Percentiles rank a stretch among this genome's conserved stretches.
These are phyloP conservation scores for bread wheat (Triticum aestivum) DNA, from an alignment of 176 grass and related monocot species.

Conservation along the genomic window DNA sequence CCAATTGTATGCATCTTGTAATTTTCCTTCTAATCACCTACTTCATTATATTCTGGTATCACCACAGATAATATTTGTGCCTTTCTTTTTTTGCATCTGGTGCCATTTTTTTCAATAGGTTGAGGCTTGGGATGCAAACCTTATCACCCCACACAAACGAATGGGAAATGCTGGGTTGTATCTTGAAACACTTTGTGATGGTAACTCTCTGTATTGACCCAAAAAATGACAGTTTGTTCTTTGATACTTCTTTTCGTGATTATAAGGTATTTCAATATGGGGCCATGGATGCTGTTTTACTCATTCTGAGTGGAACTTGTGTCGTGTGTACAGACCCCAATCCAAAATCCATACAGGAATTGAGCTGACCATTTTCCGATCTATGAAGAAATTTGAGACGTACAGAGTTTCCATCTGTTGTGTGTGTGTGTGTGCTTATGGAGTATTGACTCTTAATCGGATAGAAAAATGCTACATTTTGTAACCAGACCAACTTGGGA, in stretches of 20 bases:
- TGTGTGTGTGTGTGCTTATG: not conserved
- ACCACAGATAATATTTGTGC: conserved; percentile 3
- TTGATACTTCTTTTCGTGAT: not conserved
- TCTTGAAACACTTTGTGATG: conserved; percentile 84
- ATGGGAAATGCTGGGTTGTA: conserved; percentile 79
- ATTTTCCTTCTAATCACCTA: conserved; percentile 10
- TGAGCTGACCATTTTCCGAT: conserved; percentile 2
- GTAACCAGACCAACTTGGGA: not conserved
- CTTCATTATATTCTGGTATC: not conserved
- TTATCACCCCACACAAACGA: conserved; percentile 91
- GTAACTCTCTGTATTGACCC: conserved; percentile 49
- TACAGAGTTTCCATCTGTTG: not conserved
- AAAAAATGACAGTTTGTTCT: not conserved
- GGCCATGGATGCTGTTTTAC: conserved; percentile 7
- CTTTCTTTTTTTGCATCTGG: conserved; percentile 9
- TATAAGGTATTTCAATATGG: not conserved
- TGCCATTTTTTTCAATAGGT: conserved; percentile 49
- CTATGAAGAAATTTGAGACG: not conserved
- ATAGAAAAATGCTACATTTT: not conserved
- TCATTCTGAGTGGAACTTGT: not conserved
- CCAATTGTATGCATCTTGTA: not conserved
- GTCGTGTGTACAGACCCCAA: not conserved
- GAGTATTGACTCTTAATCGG: not conserved
- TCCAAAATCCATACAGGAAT: conserved; percentile 16
- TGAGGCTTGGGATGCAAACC: conserved; percentile 94